These are phyloP conservation scores for Xerophyta viscosa DNA, from an alignment of 106 monocot genomes.

Conservation along the genomic window DNA sequence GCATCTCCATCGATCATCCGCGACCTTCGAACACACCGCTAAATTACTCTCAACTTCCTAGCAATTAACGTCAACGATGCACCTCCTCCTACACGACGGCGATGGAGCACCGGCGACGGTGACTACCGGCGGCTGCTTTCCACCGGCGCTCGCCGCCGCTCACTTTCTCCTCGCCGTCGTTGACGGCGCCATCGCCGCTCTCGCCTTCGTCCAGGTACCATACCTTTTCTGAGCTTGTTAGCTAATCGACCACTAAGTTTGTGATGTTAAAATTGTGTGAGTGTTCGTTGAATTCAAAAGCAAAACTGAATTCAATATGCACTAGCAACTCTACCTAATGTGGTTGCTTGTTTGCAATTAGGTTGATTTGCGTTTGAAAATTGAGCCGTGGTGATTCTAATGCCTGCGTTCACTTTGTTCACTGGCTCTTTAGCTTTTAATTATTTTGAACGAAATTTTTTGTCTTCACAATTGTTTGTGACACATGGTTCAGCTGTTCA, in stretches of 20 bases:
- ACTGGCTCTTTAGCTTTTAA: too few relatives aligned
- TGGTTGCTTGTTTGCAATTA: background rate
- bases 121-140: conserved; percentile 28
- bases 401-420: too few relatives aligned
- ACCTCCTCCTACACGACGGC: too few relatives aligned
- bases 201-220: conserved; percentile 53
- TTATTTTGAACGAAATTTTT: too few relatives aligned
- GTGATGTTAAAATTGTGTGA: background rate
- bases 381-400: background rate
- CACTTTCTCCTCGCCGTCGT: conserved; percentile 33
- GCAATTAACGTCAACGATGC: too few relatives aligned
- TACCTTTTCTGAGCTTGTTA: background rate
- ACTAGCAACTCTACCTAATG: background rate
- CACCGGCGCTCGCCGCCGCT: conserved; percentile 22
- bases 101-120: background rate
- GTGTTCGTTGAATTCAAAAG: too few relatives aligned
- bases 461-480: too few relatives aligned
- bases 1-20: too few relatives aligned
- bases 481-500: too few relatives aligned
- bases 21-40: too few relatives aligned
- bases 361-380: too few relatives aligned
- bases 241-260: background rate
- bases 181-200: conserved; percentile 45
- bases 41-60: background rate
- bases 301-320: background rate